These are phyloP conservation scores for Dothideomycetes sp. DNA, from an alignment of 2,329 filamentous ascomycete genomes.

Conservation along the genomic window DNA sequence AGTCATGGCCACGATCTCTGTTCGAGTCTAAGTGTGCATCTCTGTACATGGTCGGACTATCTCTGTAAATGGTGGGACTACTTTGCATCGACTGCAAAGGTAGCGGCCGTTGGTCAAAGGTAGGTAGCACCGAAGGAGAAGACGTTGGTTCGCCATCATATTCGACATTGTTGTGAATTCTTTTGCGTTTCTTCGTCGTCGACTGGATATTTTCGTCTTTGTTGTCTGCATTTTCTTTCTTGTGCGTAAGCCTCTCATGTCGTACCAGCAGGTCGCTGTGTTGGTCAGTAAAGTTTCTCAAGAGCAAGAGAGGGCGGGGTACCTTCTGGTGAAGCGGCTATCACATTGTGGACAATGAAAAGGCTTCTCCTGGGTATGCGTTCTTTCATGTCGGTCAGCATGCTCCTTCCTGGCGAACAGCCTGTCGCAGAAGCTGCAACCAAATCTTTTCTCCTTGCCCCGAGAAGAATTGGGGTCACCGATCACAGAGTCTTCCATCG, in stretches of 20 bases:
- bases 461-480: conserved; percentile 17
- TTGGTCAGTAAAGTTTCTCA: conserved; percentile 8
- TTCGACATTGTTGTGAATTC: not conserved
- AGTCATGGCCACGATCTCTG: not conserved
- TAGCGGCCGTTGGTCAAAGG: conserved; percentile 24
- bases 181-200: not conserved
- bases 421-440: conserved; percentile 22
- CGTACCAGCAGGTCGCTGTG: conserved; percentile 28
- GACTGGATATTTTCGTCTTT: not conserved
- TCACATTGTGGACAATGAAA: conserved; percentile 29
- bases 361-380: conserved; percentile 30
- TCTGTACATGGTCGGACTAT: not conserved
- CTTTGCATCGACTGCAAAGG: conserved; percentile 2
- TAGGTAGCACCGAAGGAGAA: conserved; percentile 21
- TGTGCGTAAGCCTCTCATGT: conserved; percentile 28
- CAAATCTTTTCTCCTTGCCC: conserved; percentile 23
- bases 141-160: conserved; percentile 15
- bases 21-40: not conserved
- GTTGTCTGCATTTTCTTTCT: conserved; percentile 12
- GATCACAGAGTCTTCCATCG: not conserved
- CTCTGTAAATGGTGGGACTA: not conserved
- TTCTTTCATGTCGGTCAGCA: conserved; percentile 29
- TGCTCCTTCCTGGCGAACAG: conserved; percentile 28
- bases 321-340: conserved; percentile 31
- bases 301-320: conserved; percentile 8